A percentile compares a stretch with the other conserved stretches of the same genome.
These are phyloP conservation scores for Tuber calosporum DNA, from an alignment of 495 filamentous ascomycete genomes.

Conservation along the genomic window DNA sequence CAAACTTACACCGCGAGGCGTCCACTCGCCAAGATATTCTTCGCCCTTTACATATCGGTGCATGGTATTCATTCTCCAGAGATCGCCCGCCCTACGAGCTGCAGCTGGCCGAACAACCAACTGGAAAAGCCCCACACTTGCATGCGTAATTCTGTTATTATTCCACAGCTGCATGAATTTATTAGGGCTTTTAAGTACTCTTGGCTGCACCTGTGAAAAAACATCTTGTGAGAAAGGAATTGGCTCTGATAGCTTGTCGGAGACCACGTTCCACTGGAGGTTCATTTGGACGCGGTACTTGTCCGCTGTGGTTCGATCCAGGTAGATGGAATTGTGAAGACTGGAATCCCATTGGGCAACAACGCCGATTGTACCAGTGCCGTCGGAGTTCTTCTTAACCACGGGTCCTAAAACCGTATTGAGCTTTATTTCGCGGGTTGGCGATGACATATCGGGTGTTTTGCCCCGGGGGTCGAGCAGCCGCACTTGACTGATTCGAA, in stretches of 20 bases:
- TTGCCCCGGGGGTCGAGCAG: slow-evolving; percentile 79
- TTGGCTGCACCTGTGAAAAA: slow-evolving; percentile 72
- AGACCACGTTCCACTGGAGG: slow-evolving; percentile 72
- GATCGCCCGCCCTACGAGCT: slow-evolving; percentile 80
- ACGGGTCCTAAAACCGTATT: slow-evolving; percentile 67
- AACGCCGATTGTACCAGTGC: slow-evolving; percentile 79
- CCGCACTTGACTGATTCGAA: slow-evolving; percentile 71
- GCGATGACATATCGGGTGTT: slow-evolving; percentile 65
- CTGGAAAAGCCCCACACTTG: slow-evolving; percentile 75
- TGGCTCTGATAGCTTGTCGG: slow-evolving; percentile 67
- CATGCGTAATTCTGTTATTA: slow-evolving; percentile 74
- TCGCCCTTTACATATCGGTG: slow-evolving; percentile 93
- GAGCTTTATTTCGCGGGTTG: slow-evolving; percentile 65
- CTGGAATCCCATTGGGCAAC: slow-evolving; percentile 94
- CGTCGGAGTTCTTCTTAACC: slow-evolving; percentile 75
- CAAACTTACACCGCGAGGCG: slow-evolving; percentile 78
- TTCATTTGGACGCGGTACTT: slow-evolving; percentile 86
- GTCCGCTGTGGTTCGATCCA: slow-evolving; percentile 82
- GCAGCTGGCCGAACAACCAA: slow-evolving; percentile 76
- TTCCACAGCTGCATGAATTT: slow-evolving; percentile 86
- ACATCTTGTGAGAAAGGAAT: slow-evolving; percentile 78
- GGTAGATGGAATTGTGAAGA: slow-evolving; percentile 76
- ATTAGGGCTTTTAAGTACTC: slow-evolving; percentile 74
- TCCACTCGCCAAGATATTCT: slow-evolving; percentile 74
- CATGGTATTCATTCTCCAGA: slow-evolving; percentile 95